phyloP scores from a whole-genome alignment of 2,329 filamentous ascomycete genomes.

The Colletotrichum sojae region DNA sequence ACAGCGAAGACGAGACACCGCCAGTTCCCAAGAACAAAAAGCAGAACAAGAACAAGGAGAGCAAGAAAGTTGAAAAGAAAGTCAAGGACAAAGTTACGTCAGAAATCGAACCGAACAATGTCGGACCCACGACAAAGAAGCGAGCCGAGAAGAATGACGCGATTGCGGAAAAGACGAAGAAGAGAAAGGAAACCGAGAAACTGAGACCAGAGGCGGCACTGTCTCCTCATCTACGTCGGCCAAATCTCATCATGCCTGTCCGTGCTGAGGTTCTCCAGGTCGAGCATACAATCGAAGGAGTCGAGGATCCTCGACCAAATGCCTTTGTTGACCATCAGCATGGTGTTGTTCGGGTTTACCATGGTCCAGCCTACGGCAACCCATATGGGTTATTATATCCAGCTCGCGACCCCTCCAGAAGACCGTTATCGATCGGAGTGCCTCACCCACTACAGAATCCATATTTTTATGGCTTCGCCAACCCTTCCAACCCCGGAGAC shows the following conservation, averaged over 20 bases:
- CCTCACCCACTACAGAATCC: constrained; percentile 60
- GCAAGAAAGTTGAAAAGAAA: constrained; percentile 38
- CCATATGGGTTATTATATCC: constrained; percentile 64
- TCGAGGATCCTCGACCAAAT: constrained; percentile 70
- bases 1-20: constrained; percentile 39
- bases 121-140: constrained; percentile 24
- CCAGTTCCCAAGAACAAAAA: constrained; percentile 39
- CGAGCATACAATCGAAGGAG: constrained; percentile 68
- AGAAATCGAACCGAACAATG: constrained; percentile 20
- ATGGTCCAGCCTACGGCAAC: constrained; percentile 70
- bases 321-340: constrained; percentile 70
- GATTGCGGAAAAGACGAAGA: constrained; percentile 35
- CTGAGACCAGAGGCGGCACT: constrained; percentile 44
- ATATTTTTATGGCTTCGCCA: constrained; percentile 57
- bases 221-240: constrained; percentile 51
- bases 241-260: constrained; percentile 63
- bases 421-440: constrained; percentile 57
- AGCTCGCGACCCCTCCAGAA: constrained; percentile 48
- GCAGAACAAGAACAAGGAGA: constrained; percentile 20
- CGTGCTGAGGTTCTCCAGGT: constrained; percentile 66
- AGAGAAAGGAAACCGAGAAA: constrained; percentile 43
- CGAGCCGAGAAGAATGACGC: constrained; percentile 1
- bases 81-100: constrained; percentile 8
- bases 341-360: constrained; percentile 69
- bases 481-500: constrained; percentile 40